Percentiles rank a stretch among this genome's conserved stretches.
Evolutionary conservation across 2,329 filamentous ascomycete species (phyloP).

Genomic region (Sarocladium oryzae): DNA sequence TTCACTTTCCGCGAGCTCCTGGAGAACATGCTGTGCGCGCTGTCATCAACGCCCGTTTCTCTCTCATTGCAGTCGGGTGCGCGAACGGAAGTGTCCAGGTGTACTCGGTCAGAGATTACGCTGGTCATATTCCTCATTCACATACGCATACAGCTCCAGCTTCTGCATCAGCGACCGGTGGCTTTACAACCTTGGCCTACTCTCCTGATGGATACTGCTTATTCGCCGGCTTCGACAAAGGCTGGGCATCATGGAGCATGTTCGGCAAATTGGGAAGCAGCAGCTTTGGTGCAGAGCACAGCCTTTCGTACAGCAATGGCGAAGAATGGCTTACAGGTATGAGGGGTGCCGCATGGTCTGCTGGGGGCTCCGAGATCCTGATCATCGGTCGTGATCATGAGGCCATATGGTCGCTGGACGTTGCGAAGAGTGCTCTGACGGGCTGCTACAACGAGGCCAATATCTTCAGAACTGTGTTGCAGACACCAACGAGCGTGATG

Average conservation of each 20-base stretch:
- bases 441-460: slow-evolving; percentile 91
- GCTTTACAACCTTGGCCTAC: slow-evolving; percentile 70
- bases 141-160: slow-evolving; percentile 68
- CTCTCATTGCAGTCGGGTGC: slow-evolving; percentile 82
- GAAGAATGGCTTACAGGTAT: slow-evolving; percentile 84
- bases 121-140: slow-evolving; percentile 83
- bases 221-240: slow-evolving; percentile 85
- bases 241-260: slow-evolving; percentile 96
- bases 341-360: slow-evolving; percentile 75
- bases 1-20: slow-evolving; percentile 63
- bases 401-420: slow-evolving; percentile 80
- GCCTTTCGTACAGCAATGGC: slow-evolving; percentile 57
- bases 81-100: slow-evolving; percentile 72
- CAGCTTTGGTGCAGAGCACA: slow-evolving; percentile 68
- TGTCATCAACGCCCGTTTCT: slow-evolving; percentile 91
- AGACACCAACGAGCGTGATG: slow-evolving; percentile 83
- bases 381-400: slow-evolving; percentile 66
- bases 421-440: slow-evolving; percentile 87
- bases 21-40: slow-evolving; percentile 61
- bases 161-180: slow-evolving; percentile 61
- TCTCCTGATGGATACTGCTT: slow-evolving; percentile 95
- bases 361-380: slow-evolving; percentile 79
- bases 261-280: slow-evolving; percentile 85
- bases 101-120: slow-evolving; percentile 91
- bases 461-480: slow-evolving; percentile 79